A percentile compares a stretch with the other conserved stretches of the same genome.
Evolutionary conservation across 257 asterid species (phyloP).

Genomic region (Ballota nigra): DNA sequence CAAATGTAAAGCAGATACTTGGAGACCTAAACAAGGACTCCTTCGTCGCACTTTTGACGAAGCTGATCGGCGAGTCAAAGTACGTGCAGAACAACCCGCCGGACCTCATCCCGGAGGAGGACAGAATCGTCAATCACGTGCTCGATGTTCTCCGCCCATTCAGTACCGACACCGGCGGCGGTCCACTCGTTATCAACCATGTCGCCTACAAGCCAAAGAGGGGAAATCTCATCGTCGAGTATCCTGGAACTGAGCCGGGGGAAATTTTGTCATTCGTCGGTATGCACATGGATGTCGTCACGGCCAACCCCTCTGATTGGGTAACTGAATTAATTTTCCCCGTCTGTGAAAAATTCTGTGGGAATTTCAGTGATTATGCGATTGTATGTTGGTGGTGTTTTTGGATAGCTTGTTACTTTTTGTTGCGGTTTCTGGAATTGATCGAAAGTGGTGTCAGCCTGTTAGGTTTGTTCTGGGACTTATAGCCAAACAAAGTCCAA

Average conservation of each 20-base stretch:
- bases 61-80: conserved; percentile 86
- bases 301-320: conserved; percentile 92
- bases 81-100: conserved; percentile 96
- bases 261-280: conserved; percentile 86
- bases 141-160: conserved; percentile 70
- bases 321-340: conserved; percentile 31
- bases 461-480: not conserved
- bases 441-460: not conserved
- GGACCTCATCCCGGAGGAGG: conserved; percentile 92
- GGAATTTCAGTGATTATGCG: not conserved
- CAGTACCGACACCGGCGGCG: conserved; percentile 81
- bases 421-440: not conserved
- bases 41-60: conserved; percentile 58
- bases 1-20: conserved; percentile 38
- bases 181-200: conserved; percentile 76
- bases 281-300: conserved; percentile 99
- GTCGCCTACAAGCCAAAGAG: conserved; percentile 84
- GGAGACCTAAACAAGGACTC: conserved; percentile 78
- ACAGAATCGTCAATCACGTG: conserved; percentile 79
- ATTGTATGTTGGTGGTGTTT: not conserved
- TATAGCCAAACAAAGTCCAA: not conserved
- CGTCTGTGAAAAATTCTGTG: not conserved
- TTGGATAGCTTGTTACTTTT: not conserved
- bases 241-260: conserved; percentile 83
- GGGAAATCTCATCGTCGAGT: conserved; percentile 95